Base-by-base conservation (phyloP, 148 eudicot genomes). In the Amaranthus palmeri region DNA sequence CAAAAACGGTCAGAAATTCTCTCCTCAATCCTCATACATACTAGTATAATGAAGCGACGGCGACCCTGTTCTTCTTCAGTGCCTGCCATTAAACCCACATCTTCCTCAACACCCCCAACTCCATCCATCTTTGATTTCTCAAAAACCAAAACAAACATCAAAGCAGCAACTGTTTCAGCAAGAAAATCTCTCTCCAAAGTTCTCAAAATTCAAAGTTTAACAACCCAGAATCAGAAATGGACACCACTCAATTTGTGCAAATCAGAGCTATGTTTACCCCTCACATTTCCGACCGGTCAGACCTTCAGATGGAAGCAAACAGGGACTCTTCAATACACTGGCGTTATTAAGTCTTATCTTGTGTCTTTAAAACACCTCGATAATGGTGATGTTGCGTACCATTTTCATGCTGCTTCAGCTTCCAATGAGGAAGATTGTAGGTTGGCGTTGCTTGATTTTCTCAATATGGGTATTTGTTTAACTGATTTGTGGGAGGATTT, bases 221-320 rank as follows among this genome's bases (percentile, higher is more conserved):
- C 52, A 43, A 55, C 42, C 61, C 0, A 58, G 44, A 65, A 18
- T 57, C 72, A 68, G 61, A 68, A 83, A 40, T 91, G 98, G 98
- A 76, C 72, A 5, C 93, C 98, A 9, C 87, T 95, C 52, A 84
- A 88, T 68, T 74, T 89, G 40, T 63, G 65, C 60, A 89, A 84
- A 77, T 83, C 92, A 0, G 97, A 95, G 69, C 88, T 93, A 57
- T 89, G 69, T 42, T 63, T 95, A 68, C 86, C 96, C 42, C 83
- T 95, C 63, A 89, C 98, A 3, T 85, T 95, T 77, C 98, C 98
- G 50, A 95, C 98, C 6, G 98, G 97, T 62, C 98, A 95, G 61
- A 91, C 97, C n/a, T 95, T 95, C 85, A 72, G 91, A 71, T 95
- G 96, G 96, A 95, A 80, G 79, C 81, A 89, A 72, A 95, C 97